Base-by-base conservation (phyloP, 1,284 basidiomycete genomes). In the Cutaneotrichosporon spelunceum region DNA sequence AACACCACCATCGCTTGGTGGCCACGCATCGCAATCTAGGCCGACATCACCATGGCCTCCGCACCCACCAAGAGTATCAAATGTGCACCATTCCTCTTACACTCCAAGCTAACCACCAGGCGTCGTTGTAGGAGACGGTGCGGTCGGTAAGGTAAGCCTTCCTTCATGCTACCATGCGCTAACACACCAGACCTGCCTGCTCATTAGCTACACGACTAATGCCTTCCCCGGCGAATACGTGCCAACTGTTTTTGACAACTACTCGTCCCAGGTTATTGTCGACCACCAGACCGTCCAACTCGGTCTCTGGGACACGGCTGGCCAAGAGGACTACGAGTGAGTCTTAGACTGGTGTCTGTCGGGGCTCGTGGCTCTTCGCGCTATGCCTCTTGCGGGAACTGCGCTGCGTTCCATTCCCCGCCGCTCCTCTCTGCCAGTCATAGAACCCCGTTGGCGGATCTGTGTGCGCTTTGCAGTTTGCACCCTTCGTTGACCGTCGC, bases 101-200 rank as follows among this genome's bases (percentile, higher is more conserved):
- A 13, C 6, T 49, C 24, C 27, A 27, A 4, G 16, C 48, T 27
- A 39, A 34, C 27, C 26, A 7, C 26, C 66, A 79, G 78, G 78
- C 66, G 95, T 98, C 81, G 94, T 98, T 75, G 95, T 99, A 65
- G 95, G 95, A 74, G 95, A 99, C 84, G 95, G 95, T 88, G 95
- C 95, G 61, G 95, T 99, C 74, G 95, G 95, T 82, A 99, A 98
- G 90, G 94, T 89, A 68, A 72, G 86, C 80, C 11, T 19, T 39
- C 39, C 19, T 19, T 19, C 39, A 1, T 4, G 19, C 39, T 8
- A 7, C 19, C 19, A 8, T 24, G 53, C 19, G 24, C 27, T 16
- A 23, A 19, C 48, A 33, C 33, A 1, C 47, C 16, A 96, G 93
- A 96, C 94, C 61, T 96, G 93, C 81, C 87, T 96, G 68, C 86